Evolutionary conservation across 2,329 filamentous ascomycete species (phyloP), one percentile per base, ranked within the genome.

Genomic region (Scleromitrula shiraiana): DNA sequence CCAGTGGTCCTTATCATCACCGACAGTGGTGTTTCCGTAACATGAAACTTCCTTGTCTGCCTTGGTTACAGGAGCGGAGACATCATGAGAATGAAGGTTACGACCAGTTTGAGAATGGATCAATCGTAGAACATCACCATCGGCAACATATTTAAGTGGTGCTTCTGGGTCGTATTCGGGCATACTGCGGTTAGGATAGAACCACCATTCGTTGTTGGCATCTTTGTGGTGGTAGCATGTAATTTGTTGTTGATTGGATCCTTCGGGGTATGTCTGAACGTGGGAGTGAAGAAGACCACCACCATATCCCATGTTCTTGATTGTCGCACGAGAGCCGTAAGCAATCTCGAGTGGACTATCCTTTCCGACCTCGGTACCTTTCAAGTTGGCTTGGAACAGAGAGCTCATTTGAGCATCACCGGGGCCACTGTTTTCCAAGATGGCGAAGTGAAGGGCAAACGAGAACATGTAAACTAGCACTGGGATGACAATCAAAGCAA

Each of bases 341-440:
- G 89, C 91, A 56, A 98, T 75, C 64, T 98, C 93, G 14, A 98
- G 77, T 19, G 94, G 93, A 63, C 90, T 96, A 66, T 95, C 85
- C 67, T 88, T 89, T 63, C 91, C 91, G 53, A 98, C 91, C 56
- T 94, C 86, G 9, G 91, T 97, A 22, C 93, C 93, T 60, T 81
- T 83, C 30, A 98, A 77, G 64, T 98, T 98, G 40, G 94, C 93
- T 67, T 98, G 93, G 78, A 98, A 98, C 42, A 98, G 80, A 22
- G 93, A 98, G 71, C 90, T 96, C 93, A 98, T 98, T 70, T 98
- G 93, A n/a, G 93, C 93, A 71, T 98, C 93, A 46, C 93, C 93
- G 7, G 94, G 93, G 17, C 93, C 93, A 60, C 84, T 91, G 70
- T 88, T 91, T 67, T 94, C 88, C 50, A 98, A 78, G 54, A 98